A percentile compares a stretch with the other conserved stretches of the same genome.
These are phyloP conservation scores for Calophaca sinica DNA, from an alignment of 306 rosid species.

Conservation along the genomic window DNA sequence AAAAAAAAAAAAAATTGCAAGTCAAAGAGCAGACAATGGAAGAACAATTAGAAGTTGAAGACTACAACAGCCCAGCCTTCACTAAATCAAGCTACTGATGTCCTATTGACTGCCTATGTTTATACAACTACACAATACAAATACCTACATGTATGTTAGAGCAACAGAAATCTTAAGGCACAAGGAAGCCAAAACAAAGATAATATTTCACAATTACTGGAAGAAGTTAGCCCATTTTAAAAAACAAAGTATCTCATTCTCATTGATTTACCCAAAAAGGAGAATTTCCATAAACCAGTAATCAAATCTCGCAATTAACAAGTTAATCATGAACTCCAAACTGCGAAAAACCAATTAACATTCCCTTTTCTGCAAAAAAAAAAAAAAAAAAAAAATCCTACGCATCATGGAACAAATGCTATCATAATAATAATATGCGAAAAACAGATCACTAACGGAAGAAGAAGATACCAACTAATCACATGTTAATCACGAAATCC, in stretches of 20 bases:
- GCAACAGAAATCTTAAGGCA: slow-evolving; percentile 29
- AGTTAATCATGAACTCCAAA: neutral
- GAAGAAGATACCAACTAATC: slow-evolving; percentile 1
- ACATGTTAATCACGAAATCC: slow-evolving; percentile 12
- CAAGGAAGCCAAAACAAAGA: slow-evolving; percentile 6
- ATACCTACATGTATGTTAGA: neutral
- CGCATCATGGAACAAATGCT: slow-evolving; percentile 4
- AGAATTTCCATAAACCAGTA: slow-evolving; percentile 22
- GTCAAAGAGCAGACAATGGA: neutral
- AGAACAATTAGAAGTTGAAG: neutral
- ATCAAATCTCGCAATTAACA: neutral
- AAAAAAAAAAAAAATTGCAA: slow-evolving; percentile 26
- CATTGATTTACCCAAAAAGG: slow-evolving; percentile 17
- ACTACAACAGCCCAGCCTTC: slow-evolving; percentile 18
- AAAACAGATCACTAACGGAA: no score
- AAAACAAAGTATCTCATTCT: slow-evolving; percentile 25
- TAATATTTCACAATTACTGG: slow-evolving; percentile 2
- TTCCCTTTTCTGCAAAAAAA: neutral
- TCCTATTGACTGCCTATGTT: no score
- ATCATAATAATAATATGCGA: neutral
- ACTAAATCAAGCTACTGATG: neutral
- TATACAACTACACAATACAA: no score
- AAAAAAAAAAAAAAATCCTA: neutral
- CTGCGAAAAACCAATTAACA: neutral
- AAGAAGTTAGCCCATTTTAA: neutral